phyloP scores from a whole-genome alignment of 75 land plant genomes.

The Gnetum montanum region DNA sequence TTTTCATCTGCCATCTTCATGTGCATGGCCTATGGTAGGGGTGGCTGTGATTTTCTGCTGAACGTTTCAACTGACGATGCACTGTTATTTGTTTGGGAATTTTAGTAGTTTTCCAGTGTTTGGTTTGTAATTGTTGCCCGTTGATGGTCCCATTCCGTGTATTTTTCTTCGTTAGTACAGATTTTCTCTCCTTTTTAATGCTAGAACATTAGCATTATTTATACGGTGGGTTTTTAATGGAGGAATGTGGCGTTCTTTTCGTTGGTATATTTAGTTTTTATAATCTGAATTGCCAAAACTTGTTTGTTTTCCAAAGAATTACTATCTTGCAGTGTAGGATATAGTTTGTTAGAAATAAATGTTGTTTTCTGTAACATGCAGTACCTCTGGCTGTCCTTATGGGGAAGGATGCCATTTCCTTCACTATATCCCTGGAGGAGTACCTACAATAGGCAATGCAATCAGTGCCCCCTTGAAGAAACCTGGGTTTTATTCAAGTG shows the following conservation, averaged over 20 bases:
- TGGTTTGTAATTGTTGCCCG: no score
- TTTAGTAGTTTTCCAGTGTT: no score
- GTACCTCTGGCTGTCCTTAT: constrained; percentile 92
- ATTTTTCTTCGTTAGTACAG: no score
- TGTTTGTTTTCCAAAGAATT: neutral
- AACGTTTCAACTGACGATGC: no score
- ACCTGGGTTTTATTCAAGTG: constrained; percentile 15
- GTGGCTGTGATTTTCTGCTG: no score
- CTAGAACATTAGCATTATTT: neutral
- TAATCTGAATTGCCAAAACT: neutral
- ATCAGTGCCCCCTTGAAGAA: constrained; percentile 16
- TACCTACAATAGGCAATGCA: constrained; percentile 15
- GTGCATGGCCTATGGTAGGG: no score
- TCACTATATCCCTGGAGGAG: constrained; percentile 83
- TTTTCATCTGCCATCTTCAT: no score
- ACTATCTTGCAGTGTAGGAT: neutral
- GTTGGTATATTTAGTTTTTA: neutral
- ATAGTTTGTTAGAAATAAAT: neutral
- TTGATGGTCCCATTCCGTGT: no score
- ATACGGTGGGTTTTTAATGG: neutral
- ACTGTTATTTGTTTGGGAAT: no score
- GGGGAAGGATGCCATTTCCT: constrained; percentile 88
- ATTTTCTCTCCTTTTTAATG: neutral
- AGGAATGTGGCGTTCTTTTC: neutral
- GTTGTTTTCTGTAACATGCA: constrained; percentile 23